Evolutionary conservation across 345 rosid species (phyloP).

Genomic region (Gossypium australe): DNA sequence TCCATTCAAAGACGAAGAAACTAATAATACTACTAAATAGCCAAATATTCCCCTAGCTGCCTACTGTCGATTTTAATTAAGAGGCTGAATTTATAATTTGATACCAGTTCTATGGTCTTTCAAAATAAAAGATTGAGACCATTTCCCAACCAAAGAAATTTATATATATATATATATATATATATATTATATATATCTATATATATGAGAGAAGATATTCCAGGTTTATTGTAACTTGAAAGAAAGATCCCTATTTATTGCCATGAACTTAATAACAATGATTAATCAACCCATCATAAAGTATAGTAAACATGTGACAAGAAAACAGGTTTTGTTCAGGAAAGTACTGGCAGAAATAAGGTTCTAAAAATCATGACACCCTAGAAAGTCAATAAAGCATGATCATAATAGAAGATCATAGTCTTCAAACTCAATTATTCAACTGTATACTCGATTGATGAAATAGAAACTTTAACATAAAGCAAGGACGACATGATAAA

Average conservation of each 20-base stretch:
- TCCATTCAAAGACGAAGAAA: slow-evolving; percentile 9
- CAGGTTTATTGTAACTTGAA: not conserved
- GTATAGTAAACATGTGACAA: not conserved
- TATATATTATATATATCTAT: too few relatives aligned
- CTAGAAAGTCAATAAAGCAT: slow-evolving; percentile 5
- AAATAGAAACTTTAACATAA: not conserved
- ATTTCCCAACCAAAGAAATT: not conserved
- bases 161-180: too few relatives aligned
- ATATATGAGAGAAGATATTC: too few relatives aligned
- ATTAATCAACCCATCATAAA: not conserved
- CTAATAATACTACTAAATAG: not conserved
- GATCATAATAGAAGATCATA: not conserved
- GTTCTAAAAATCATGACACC: not conserved
- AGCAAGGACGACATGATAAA: slow-evolving; percentile 3
- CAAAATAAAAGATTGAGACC: not conserved
- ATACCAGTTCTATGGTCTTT: not conserved
- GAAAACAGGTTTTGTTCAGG: not conserved
- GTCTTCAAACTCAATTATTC: not conserved
- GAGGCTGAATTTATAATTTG: not conserved
- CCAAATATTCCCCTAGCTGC: not conserved
- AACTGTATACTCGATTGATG: not conserved
- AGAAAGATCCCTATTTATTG: slow-evolving; percentile 5
- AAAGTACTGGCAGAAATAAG: not conserved
- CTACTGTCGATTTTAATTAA: not conserved
- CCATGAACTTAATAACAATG: not conserved